These are phyloP conservation scores for Hypoxylon sp. DNA, from an alignment of 2,329 filamentous ascomycete genomes.

Conservation along the genomic window DNA sequence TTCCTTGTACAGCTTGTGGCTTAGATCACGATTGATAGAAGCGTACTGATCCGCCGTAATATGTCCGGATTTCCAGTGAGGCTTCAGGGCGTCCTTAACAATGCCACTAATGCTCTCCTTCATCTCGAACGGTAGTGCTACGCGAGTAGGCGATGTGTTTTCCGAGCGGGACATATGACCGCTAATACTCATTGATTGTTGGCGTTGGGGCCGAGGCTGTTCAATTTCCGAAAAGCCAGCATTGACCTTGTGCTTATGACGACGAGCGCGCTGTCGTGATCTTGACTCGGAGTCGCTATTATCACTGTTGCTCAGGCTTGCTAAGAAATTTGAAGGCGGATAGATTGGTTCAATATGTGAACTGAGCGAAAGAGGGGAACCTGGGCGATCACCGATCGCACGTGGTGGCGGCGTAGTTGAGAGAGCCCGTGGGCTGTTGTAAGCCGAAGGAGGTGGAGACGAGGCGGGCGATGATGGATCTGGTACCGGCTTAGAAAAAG, in stretches of 20 bases:
- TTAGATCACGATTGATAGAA: slow-evolving; percentile 90
- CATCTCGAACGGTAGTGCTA: slow-evolving; percentile 79
- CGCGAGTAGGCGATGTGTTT: slow-evolving; percentile 78
- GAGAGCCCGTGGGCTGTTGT: slow-evolving; percentile 76
- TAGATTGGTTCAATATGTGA: slow-evolving; percentile 81
- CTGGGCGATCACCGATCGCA: slow-evolving; percentile 71
- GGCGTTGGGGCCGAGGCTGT: slow-evolving; percentile 67
- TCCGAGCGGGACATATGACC: slow-evolving; percentile 62
- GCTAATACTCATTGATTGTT: slow-evolving; percentile 59
- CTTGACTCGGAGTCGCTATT: slow-evolving; percentile 62
- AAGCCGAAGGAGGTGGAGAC: slow-evolving; percentile 75
- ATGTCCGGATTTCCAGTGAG: slow-evolving; percentile 83
- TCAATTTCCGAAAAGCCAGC: slow-evolving; percentile 62
- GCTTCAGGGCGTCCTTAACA: slow-evolving; percentile 85
- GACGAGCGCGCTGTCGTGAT: slow-evolving; percentile 54
- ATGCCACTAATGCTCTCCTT: slow-evolving; percentile 92
- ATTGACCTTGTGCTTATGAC: slow-evolving; percentile 52
- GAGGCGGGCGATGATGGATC: slow-evolving; percentile 73
- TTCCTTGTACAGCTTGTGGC: slow-evolving; percentile 86
- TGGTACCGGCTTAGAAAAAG: slow-evolving; percentile 50
- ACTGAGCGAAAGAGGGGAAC: slow-evolving; percentile 76
- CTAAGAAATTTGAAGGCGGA: slow-evolving; percentile 81
- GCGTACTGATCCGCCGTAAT: slow-evolving; percentile 93
- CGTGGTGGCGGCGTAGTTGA: slow-evolving; percentile 79
- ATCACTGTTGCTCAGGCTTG: slow-evolving; percentile 63